Percentiles rank a stretch among this genome's conserved stretches.
phyloP scores from a whole-genome alignment of 2,329 filamentous ascomycete species.

The Lecanicillium sp. region DNA sequence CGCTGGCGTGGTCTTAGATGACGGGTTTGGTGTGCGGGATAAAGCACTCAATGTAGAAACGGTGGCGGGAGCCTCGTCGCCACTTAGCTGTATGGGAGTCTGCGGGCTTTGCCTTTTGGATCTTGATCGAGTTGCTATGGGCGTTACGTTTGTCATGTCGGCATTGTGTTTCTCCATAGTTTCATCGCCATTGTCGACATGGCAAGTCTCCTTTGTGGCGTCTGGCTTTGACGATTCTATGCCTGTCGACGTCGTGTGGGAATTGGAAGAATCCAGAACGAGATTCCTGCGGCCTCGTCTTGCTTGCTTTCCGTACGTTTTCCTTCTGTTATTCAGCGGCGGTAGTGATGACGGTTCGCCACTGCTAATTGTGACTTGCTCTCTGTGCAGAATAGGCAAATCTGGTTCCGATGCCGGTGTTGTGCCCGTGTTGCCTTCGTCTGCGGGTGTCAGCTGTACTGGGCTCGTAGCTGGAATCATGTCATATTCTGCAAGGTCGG shows the following conservation, averaged over 20 bases:
- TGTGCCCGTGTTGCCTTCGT: conserved; percentile 18
- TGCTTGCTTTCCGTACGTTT: conserved; percentile 20
- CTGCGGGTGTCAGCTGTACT: conserved; percentile 23
- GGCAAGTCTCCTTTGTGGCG: background rate
- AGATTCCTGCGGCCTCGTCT: conserved; percentile 20
- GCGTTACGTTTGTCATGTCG: background rate
- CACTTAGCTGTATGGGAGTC: background rate
- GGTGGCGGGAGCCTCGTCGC: conserved; percentile 2
- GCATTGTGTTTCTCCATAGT: background rate
- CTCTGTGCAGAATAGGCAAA: conserved; percentile 25
- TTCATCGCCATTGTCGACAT: background rate
- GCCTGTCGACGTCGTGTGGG: background rate
- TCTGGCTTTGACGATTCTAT: background rate
- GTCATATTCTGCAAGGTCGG: conserved; percentile 24
- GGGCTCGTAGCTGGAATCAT: conserved; percentile 35
- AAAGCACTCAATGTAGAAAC: conserved; percentile 31
- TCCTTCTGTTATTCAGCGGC: conserved; percentile 14
- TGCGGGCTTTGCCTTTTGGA: background rate
- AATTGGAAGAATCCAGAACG: conserved; percentile 25
- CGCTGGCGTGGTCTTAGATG: conserved; percentile 30
- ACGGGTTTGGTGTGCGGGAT: conserved; percentile 33
- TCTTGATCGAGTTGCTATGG: conserved; percentile 4
- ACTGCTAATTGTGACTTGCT: conserved; percentile 11
- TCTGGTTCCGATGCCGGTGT: conserved; percentile 27
- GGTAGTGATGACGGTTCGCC: conserved; percentile 26